phyloP scores from a whole-genome alignment of 805 yeast genomes.

The Ogataea salicorniae region DNA sequence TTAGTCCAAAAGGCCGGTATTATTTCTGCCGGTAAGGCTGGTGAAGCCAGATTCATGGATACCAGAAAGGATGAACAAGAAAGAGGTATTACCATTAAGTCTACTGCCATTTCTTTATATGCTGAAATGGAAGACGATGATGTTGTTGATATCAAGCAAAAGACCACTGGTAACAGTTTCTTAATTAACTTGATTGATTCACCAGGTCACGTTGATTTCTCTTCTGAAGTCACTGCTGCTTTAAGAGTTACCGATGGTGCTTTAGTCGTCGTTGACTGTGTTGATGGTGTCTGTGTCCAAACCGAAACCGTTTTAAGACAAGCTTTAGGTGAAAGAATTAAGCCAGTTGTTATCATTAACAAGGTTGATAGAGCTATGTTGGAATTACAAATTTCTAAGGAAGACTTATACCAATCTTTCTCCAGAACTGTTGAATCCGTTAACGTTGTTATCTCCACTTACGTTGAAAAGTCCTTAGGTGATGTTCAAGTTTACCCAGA shows the following conservation, averaged over 20 bases:
- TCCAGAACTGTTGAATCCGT: conserved; percentile 99
- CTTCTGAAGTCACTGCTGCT: conserved; percentile 99
- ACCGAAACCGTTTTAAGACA: conserved; percentile 99
- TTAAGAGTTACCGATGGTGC: conserved; percentile 99
- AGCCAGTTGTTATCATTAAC: conserved; percentile 98
- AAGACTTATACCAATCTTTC: conserved; percentile 97
- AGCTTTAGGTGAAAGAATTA: conserved; percentile 98
- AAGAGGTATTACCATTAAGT: conserved; percentile 99
- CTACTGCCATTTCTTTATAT: conserved; percentile 96
- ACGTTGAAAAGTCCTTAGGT: conserved; percentile 85
- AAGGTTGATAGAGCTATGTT: conserved; percentile 99
- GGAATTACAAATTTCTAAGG: conserved; percentile 98
- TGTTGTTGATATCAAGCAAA: conserved; percentile 84
- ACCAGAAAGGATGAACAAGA: conserved; percentile 99
- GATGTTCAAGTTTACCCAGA: conserved; percentile 99
- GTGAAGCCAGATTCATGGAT: conserved; percentile 99
- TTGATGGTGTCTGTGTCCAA: conserved; percentile 99
- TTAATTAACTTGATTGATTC: conserved; percentile 98
- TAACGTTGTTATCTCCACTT: conserved; percentile 95
- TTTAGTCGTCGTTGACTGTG: conserved; percentile 97
- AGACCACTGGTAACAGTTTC: conserved; percentile 89
- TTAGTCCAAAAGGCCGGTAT: conserved; percentile 99
- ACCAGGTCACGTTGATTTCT: conserved; percentile 99
- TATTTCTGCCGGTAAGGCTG: conserved; percentile 99
- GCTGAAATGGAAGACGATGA: conserved; percentile 84